A percentile compares a stretch with the other conserved stretches of the same genome.
Conservation (phyloP, 768 basidiomycete species). For the Tulasnella calospora region DNA sequence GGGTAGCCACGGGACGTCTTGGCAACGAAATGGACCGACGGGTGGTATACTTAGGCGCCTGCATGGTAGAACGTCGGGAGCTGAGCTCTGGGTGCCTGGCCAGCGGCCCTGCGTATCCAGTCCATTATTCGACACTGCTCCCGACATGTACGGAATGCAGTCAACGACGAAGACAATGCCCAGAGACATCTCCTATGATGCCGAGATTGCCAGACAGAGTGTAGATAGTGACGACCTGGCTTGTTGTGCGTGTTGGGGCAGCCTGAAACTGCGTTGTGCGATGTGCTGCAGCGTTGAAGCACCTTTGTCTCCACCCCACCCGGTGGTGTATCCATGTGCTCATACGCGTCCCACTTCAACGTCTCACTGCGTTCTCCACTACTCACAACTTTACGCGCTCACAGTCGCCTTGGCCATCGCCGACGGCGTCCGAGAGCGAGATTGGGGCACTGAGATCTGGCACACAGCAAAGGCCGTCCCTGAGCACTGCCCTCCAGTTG, state of each 20-base stretch:
- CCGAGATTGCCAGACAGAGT: not conserved
- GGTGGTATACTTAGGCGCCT: not conserved
- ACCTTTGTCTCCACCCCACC: not conserved
- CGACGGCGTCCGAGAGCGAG: not conserved
- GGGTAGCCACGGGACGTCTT: not conserved
- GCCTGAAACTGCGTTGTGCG: not conserved
- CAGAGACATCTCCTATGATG: not conserved
- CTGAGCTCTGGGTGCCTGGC: not conserved
- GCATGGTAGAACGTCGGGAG: not conserved
- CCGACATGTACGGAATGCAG: not conserved
- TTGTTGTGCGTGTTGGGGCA: not conserved
- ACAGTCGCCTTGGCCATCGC: not conserved
- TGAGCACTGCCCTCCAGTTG: constrained; percentile 5
- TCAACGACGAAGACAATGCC: not conserved
- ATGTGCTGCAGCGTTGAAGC: not conserved
- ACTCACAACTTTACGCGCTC: not conserved
- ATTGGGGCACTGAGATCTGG: not conserved
- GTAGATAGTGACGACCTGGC: not conserved
- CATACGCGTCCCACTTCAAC: not conserved
- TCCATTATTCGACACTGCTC: not conserved
- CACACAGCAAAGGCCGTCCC: not conserved
- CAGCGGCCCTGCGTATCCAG: not conserved
- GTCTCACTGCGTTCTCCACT: not conserved
- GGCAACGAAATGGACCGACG: not conserved
- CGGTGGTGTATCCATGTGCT: not conserved